Evolutionary conservation across 164 flowering plant species (phyloP).

Genomic region (Macadamia tetraphylla): DNA sequence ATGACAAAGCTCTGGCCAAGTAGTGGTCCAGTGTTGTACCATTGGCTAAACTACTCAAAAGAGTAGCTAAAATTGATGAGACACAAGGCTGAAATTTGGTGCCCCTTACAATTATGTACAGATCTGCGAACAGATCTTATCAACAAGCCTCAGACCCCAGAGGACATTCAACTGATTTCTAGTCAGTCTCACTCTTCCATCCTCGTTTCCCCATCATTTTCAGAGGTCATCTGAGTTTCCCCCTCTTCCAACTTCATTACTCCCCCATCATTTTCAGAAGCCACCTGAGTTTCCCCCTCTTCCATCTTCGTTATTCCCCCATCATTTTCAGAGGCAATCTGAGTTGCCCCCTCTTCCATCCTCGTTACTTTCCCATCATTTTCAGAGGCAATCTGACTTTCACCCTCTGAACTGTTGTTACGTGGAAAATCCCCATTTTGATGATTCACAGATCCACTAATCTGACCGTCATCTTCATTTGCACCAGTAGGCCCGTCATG

Average conservation of each 20-base stretch:
- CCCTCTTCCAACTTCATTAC: no score
- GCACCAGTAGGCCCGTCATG: slow-evolving; percentile 9
- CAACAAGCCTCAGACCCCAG: background rate
- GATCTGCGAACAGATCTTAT: no score
- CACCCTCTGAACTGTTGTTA: background rate
- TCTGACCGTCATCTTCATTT: slow-evolving; percentile 9
- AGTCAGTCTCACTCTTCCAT: no score
- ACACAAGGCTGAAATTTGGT: no score
- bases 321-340: slow-evolving; percentile 1
- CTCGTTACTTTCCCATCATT: slow-evolving; percentile 14
- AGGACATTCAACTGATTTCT: background rate
- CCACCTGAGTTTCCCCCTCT: slow-evolving; percentile 12
- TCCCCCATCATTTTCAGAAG: no score
- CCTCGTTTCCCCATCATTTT: no score
- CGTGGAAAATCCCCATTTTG: slow-evolving; percentile 15
- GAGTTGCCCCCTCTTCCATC: slow-evolving; percentile 22
- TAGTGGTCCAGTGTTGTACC: no score
- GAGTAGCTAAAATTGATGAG: no score
- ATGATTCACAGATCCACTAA: slow-evolving; percentile 11
- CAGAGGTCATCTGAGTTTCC: no score
- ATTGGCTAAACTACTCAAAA: no score
- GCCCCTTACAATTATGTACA: no score
- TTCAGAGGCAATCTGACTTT: background rate
- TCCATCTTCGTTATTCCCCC: slow-evolving; percentile 16
- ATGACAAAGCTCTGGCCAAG: no score